Conservation (phyloP, 163 green algal species). For the Prototheca cutis region DNA sequence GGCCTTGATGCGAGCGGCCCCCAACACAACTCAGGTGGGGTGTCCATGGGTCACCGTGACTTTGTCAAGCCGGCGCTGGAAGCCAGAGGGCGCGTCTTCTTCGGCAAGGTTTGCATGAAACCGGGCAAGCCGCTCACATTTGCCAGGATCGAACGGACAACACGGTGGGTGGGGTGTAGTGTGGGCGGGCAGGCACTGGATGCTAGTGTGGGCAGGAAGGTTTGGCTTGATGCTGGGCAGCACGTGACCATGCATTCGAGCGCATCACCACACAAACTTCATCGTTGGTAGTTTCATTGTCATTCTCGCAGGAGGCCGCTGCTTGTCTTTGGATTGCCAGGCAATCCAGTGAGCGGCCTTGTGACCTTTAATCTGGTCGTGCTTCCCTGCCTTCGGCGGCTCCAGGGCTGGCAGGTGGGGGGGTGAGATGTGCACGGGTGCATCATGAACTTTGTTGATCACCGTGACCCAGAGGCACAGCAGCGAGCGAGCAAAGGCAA, state of each 20-base stretch:
- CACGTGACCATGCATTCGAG: too few relatives aligned
- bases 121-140: slow-evolving; percentile 96
- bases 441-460: too few relatives aligned
- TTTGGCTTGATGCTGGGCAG: too few relatives aligned
- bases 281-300: too few relatives aligned
- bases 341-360: slow-evolving; percentile 87
- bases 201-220: neutral
- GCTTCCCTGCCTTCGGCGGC: slow-evolving; percentile 68
- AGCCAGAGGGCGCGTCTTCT: slow-evolving; percentile 74
- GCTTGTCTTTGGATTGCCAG: slow-evolving; percentile 85
- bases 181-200: too few relatives aligned
- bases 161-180: too few relatives aligned
- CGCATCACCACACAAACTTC: too few relatives aligned
- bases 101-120: slow-evolving; percentile 88
- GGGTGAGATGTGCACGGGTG: too few relatives aligned
- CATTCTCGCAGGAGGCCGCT: slow-evolving; percentile 1
- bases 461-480: too few relatives aligned
- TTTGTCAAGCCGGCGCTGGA: slow-evolving; percentile 90
- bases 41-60: slow-evolving; percentile 95
- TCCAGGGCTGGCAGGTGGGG: slow-evolving; percentile 65
- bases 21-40: slow-evolving; percentile 53
- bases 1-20: neutral
- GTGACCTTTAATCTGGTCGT: slow-evolving; percentile 91
- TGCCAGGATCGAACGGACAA: too few relatives aligned
- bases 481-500: too few relatives aligned